Percentiles rank a stretch among this genome's conserved stretches.
phyloP scores from a whole-genome alignment of 2,329 filamentous ascomycete species.

The Sarocladiaceae sp. region DNA sequence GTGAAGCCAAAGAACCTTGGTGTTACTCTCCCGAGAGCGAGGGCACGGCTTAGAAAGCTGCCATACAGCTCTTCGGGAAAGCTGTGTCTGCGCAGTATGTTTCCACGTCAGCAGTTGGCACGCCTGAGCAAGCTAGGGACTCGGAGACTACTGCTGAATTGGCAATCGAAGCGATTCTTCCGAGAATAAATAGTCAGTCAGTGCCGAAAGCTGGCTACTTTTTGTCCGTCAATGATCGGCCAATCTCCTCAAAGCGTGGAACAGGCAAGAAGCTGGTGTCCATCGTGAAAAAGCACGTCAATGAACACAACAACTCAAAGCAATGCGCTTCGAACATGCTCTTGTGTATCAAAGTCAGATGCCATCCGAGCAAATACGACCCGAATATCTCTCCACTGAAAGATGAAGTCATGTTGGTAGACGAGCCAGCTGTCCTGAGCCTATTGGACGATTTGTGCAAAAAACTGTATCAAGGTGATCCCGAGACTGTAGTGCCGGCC shows the following conservation, averaged over 20 bases:
- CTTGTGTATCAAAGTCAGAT: conserved; percentile 59
- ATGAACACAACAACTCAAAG: conserved; percentile 21
- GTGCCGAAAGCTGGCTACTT: conserved; percentile 50
- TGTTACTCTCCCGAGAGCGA: conserved; percentile 54
- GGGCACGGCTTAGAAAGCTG: conserved; percentile 51
- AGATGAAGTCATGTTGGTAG: conserved; percentile 64
- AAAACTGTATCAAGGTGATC: conserved; percentile 29
- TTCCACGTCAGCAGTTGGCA: not conserved
- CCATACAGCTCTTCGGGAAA: conserved; percentile 58
- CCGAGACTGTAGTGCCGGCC: not conserved
- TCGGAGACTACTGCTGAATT: conserved; percentile 19
- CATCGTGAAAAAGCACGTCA: conserved; percentile 48
- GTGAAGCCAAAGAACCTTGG: conserved; percentile 50
- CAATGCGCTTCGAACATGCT: conserved; percentile 49
- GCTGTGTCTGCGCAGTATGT: conserved; percentile 47
- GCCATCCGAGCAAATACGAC: conserved; percentile 62
- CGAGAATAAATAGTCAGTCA: conserved; percentile 40
- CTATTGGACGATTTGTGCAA: conserved; percentile 42
- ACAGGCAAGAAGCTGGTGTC: conserved; percentile 55
- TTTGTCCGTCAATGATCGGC: conserved; percentile 65
- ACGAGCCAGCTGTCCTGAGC: conserved; percentile 43
- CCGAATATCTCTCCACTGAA: conserved; percentile 69
- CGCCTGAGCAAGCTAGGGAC: too few relatives aligned
- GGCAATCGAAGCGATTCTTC: conserved; percentile 53
- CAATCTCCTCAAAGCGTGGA: conserved; percentile 51